A percentile compares a stretch with the other conserved stretches of the same genome.
Conservation (phyloP, 257 asterid genomes). For the Nicotiana obtusifolia region DNA sequence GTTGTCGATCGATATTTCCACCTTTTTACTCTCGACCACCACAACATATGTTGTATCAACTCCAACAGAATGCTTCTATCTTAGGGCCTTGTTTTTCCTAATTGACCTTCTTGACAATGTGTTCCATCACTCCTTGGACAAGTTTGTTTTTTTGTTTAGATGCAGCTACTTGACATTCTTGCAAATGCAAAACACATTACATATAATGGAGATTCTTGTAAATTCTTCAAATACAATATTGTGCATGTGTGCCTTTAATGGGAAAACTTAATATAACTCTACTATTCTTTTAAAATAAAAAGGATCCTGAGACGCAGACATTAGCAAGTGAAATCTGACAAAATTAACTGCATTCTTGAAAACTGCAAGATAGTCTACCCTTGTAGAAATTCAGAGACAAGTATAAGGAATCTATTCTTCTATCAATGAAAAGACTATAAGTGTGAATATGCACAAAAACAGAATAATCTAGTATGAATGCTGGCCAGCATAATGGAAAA, state of each 20-base stretch:
- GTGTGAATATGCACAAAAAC: neutral
- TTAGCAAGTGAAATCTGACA: constrained; percentile 1
- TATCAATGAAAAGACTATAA: neutral
- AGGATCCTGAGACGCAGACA: neutral
- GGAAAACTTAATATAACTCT: neutral
- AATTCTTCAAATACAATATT: neutral
- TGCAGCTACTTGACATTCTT: neutral
- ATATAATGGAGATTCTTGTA: neutral
- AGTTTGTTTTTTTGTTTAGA: neutral
- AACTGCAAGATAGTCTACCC: neutral
- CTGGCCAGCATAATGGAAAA: neutral
- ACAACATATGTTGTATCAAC: neutral
- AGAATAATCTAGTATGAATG: neutral
- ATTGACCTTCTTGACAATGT: neutral
- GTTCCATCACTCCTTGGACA: neutral
- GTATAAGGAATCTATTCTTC: constrained; percentile 2
- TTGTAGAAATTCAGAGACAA: neutral
- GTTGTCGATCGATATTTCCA: neutral
- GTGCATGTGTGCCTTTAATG: neutral
- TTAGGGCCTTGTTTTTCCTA: neutral
- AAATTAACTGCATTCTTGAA: neutral
- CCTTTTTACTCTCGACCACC: neutral
- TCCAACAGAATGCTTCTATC: neutral
- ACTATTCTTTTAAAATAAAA: neutral
- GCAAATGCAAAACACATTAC: neutral